phyloP scores from a whole-genome alignment of 345 rosid species.

The Kandelia obovata region DNA sequence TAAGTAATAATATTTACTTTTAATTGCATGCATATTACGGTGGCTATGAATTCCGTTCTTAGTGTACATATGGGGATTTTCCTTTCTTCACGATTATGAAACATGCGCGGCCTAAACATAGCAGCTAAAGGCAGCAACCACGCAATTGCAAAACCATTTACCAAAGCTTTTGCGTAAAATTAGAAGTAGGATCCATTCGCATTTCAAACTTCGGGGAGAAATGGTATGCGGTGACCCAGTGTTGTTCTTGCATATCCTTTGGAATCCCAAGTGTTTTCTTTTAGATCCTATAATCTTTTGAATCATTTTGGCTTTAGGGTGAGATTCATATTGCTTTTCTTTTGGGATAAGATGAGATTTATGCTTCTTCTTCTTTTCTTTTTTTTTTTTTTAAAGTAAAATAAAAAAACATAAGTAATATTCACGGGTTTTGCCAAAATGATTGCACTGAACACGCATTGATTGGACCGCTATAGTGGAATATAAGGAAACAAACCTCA shows the following conservation, averaged over 20 bases:
- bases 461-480: no score
- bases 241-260: constrained; percentile 15
- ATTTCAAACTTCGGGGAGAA: background rate
- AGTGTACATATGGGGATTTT: constrained; percentile 10
- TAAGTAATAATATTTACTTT: background rate
- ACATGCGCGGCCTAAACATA: constrained; percentile 22
- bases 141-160: constrained; percentile 7
- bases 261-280: constrained; percentile 47
- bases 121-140: constrained; percentile 20
- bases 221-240: background rate
- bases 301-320: constrained; percentile 39
- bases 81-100: constrained; percentile 8
- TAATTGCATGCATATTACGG: background rate
- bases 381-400: no score
- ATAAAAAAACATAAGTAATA: no score
- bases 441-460: no score
- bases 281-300: constrained; percentile 28
- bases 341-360: constrained; percentile 51
- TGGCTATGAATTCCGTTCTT: constrained; percentile 14
- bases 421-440: no score
- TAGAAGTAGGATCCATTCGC: constrained; percentile 18
- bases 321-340: constrained; percentile 50
- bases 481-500: no score
- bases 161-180: background rate
- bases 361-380: constrained; percentile 27